Evolutionary conservation across 2,329 filamentous ascomycete genomes (phyloP).

Genomic region (Claviceps lovelessii): DNA sequence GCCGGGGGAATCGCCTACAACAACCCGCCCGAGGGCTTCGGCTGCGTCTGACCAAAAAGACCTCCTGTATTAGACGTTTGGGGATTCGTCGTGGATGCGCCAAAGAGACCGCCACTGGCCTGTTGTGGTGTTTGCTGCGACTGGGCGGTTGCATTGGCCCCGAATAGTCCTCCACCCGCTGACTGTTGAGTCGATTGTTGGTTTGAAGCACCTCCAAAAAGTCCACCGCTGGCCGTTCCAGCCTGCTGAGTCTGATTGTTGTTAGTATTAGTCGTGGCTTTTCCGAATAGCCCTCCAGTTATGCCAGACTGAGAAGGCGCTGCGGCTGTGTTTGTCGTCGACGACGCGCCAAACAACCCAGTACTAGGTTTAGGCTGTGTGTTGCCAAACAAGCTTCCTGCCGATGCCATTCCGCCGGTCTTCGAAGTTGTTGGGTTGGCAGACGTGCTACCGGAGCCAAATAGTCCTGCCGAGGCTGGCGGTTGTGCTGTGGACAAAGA

Average conservation of each 20-base stretch:
- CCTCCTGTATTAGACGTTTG: conserved; percentile 9
- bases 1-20: conserved; percentile 15
- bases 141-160: conserved; percentile 11
- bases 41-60: conserved; percentile 22
- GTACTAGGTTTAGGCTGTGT: conserved; percentile 14
- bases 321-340: conserved; percentile 9
- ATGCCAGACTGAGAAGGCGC: conserved; percentile 9
- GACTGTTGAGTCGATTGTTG: conserved; percentile 15
- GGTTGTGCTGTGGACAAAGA: conserved; percentile 17
- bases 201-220: conserved; percentile 3
- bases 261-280: conserved; percentile 8
- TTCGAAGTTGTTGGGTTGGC: conserved; percentile 15
- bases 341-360: conserved; percentile 18
- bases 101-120: conserved; percentile 17
- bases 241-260: conserved; percentile 5
- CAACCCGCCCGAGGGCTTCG: conserved; percentile 17
- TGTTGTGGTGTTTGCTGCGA: conserved; percentile 15
- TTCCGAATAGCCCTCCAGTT: conserved; percentile 15
- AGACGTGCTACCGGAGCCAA: conserved; percentile 18
- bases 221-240: not conserved
- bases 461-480: conserved; percentile 22
- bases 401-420: conserved; percentile 21
- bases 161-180: conserved; percentile 19
- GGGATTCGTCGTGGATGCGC: conserved; percentile 9
- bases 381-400: conserved; percentile 23